phyloP scores from a whole-genome alignment of 1,284 basidiomycete genomes.

The Melampsora americana region DNA sequence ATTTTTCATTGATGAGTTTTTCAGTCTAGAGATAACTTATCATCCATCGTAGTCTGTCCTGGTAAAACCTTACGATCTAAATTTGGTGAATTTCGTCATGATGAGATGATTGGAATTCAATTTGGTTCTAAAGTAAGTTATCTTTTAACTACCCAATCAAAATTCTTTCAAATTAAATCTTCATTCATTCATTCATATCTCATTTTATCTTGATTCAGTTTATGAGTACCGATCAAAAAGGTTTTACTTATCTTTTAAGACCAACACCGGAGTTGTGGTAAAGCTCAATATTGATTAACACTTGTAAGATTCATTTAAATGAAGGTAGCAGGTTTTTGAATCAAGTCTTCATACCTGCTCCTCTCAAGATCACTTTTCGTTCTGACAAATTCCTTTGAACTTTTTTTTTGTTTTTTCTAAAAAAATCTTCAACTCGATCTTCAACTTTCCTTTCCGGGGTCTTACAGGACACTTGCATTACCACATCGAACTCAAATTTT shows the following conservation, averaged over 20 bases:
- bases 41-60: conserved; percentile 73
- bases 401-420: too few relatives aligned
- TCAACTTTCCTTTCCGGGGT: not conserved
- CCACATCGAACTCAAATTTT: conserved; percentile 97
- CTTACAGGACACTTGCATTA: conserved; percentile 76
- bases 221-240: conserved; percentile 66
- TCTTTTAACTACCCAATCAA: too few relatives aligned
- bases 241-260: conserved; percentile 74
- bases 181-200: too few relatives aligned
- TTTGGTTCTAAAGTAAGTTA: conserved; percentile 69
- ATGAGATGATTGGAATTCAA: conserved; percentile 79
- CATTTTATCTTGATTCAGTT: too few relatives aligned
- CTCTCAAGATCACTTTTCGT: not conserved
- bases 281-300: conserved; percentile 18
- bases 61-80: conserved; percentile 82
- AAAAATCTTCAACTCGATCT: not conserved
- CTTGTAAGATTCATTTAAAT: conserved; percentile 31
- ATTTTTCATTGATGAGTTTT: not conserved
- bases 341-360: not conserved
- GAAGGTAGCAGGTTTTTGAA: not conserved
- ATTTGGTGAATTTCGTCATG: conserved; percentile 82
- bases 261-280: conserved; percentile 86
- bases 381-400: too few relatives aligned
- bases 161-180: too few relatives aligned
- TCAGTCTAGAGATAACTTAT: conserved; percentile 74